Evolutionary conservation across 2,329 filamentous ascomycete genomes (phyloP).

Genomic region (Colletotrichum endophyticum): DNA sequence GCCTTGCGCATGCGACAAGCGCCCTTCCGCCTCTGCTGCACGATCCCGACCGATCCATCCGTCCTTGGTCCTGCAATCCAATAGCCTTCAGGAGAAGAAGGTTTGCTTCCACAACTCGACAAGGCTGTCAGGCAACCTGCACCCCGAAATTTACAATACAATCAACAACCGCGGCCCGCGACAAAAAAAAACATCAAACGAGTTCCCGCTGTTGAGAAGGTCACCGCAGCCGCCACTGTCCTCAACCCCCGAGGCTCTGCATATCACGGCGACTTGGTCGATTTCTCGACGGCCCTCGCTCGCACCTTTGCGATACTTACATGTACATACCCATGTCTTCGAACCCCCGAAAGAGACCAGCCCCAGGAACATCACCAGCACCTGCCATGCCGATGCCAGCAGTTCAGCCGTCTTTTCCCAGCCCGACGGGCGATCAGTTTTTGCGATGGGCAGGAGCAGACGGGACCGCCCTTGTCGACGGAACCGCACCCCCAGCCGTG

Average conservation of each 20-base stretch:
- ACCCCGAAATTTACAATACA: neutral
- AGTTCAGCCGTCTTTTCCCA: constrained; percentile 51
- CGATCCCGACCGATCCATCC: neutral
- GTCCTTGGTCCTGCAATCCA: neutral
- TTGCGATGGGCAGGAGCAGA: constrained; percentile 50
- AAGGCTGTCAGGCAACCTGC: constrained; percentile 4
- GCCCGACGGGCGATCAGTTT: constrained; percentile 52
- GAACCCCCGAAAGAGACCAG: constrained; percentile 73
- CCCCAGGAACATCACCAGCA: constrained; percentile 72
- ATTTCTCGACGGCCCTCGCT: neutral
- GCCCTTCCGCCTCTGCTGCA: neutral
- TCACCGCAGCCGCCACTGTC: neutral
- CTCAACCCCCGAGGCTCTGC: neutral
- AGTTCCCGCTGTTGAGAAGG: neutral
- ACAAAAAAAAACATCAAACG: neutral
- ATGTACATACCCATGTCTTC: constrained; percentile 46
- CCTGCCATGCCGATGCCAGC: constrained; percentile 61
- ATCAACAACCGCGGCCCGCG: neutral
- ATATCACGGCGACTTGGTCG: constrained; percentile 1
- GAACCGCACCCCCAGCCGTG: constrained; percentile 30
- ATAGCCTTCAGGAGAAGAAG: neutral
- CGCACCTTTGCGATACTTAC: neutral
- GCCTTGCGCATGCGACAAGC: neutral
- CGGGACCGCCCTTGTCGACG: constrained; percentile 40
- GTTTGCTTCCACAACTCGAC: neutral